phyloP scores from a whole-genome alignment of 768 basidiomycete genomes.

The Rhodotorula kratochvilovae region DNA sequence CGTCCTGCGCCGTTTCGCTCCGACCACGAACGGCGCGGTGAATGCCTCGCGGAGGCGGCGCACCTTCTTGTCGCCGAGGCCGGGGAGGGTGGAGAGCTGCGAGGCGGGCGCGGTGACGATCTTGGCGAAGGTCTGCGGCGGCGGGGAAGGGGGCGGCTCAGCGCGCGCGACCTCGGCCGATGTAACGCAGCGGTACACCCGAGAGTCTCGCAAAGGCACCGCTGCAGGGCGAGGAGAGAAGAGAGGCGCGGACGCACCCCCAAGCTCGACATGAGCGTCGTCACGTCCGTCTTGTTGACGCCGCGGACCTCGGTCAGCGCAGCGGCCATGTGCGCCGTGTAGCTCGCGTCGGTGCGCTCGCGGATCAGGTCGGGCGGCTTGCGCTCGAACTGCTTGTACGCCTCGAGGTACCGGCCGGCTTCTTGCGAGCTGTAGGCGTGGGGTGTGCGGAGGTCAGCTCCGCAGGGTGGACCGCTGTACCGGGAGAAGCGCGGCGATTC shows the following conservation, averaged over 20 bases:
- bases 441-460: too few relatives aligned
- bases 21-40: conserved; percentile 64
- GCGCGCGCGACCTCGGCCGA: too few relatives aligned
- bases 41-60: conserved; percentile 86
- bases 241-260: conserved; percentile 59
- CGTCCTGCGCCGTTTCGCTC: conserved; percentile 4
- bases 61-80: conserved; percentile 90
- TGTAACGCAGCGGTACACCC: background rate
- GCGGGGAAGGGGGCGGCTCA: background rate
- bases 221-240: background rate
- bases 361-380: conserved; percentile 90
- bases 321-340: conserved; percentile 70
- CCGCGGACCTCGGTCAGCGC: conserved; percentile 82
- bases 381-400: conserved; percentile 89
- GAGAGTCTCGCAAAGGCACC: too few relatives aligned
- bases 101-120: conserved; percentile 70
- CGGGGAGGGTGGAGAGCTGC: conserved; percentile 75
- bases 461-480: too few relatives aligned
- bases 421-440: conserved; percentile 65
- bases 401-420: conserved; percentile 82
- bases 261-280: conserved; percentile 83
- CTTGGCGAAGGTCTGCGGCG: conserved; percentile 72
- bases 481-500: too few relatives aligned
- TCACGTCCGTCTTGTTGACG: conserved; percentile 96
- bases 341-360: conserved; percentile 86